These are phyloP conservation scores for Ganoderma resinaceum DNA, from an alignment of 1,284 basidiomycete species.

Conservation along the genomic window DNA sequence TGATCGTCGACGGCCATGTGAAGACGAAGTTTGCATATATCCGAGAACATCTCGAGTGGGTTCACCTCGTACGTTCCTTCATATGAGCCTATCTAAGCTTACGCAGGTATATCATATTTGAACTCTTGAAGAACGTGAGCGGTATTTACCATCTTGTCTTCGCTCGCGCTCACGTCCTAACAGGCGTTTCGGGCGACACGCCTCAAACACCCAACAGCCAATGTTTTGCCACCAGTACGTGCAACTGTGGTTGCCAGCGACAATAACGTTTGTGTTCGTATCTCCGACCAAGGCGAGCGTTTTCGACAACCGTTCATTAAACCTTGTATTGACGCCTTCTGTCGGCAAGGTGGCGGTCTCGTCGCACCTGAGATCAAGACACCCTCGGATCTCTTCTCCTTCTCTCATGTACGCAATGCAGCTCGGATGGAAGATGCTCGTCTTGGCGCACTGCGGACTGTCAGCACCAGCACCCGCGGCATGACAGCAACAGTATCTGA, in stretches of 20 bases:
- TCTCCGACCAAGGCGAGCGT: constrained; percentile 85
- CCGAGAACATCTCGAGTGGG: constrained; percentile 86
- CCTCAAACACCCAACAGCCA: constrained; percentile 51
- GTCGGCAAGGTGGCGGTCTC: constrained; percentile 70
- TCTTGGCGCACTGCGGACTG: constrained; percentile 71
- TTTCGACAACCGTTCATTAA: constrained; percentile 5
- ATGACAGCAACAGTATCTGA: constrained; percentile 80
- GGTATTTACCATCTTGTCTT: background rate
- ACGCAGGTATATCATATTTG: constrained; percentile 85
- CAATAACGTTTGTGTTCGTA: constrained; percentile 77
- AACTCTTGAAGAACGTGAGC: constrained; percentile 85
- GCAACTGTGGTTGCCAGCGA: constrained; percentile 79
- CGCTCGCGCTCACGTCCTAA: background rate
- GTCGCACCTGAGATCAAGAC: constrained; percentile 57
- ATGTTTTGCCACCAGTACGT: constrained; percentile 60
- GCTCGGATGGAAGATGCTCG: constrained; percentile 71
- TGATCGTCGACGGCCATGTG: constrained; percentile 78
- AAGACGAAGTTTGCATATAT: constrained; percentile 86
- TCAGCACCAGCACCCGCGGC: constrained; percentile 66
- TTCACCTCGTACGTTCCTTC: constrained; percentile 16
- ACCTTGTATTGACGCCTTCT: background rate
- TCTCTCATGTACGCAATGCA: constrained; percentile 81
- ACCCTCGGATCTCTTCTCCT: constrained; percentile 81
- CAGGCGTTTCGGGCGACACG: constrained; percentile 77
- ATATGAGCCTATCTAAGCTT: background rate